Conservation (phyloP, 2,329 filamentous ascomycete genomes). For the Hypoxylon sp. region DNA sequence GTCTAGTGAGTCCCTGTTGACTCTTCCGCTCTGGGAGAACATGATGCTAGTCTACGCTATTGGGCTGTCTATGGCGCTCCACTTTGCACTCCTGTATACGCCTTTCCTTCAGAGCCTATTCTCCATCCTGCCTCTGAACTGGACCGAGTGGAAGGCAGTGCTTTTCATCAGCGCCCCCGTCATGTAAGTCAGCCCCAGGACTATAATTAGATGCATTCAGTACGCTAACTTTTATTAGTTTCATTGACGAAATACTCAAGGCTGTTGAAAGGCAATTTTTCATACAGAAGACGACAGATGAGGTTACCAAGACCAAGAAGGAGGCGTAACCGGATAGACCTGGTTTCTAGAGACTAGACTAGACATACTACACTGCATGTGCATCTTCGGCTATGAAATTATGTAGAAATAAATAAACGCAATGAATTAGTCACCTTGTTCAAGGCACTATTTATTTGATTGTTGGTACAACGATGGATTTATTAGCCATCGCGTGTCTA, state of each 20-base stretch:
- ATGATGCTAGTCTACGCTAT: constrained; percentile 99
- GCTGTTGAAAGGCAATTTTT: constrained; percentile 79
- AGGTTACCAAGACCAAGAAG: constrained; percentile 66
- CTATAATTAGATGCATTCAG: neutral
- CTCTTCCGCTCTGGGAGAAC: constrained; percentile 96
- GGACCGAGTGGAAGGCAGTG: constrained; percentile 93
- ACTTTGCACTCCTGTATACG: constrained; percentile 93
- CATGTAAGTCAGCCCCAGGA: constrained; percentile 74
- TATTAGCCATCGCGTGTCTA: constrained; percentile 37
- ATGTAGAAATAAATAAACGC: constrained; percentile 13
- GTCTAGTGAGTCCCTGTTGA: constrained; percentile 93
- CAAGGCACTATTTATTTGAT: constrained; percentile 29
- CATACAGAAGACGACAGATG: constrained; percentile 64
- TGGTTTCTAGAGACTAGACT: constrained; percentile 58
- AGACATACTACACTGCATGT: constrained; percentile 52
- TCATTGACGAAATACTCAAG: constrained; percentile 90
- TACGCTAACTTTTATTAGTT: constrained; percentile 60
- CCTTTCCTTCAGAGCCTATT: constrained; percentile 91
- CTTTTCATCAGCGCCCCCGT: constrained; percentile 90
- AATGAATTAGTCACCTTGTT: constrained; percentile 22
- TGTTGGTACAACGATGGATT: constrained; percentile 48
- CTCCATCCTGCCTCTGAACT: constrained; percentile 88
- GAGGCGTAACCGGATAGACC: constrained; percentile 54
- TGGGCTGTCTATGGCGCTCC: constrained; percentile 89
- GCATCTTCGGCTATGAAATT: constrained; percentile 13